Conservation (phyloP, 352 stramenopile species). For the Pseudoperonospora humuli region DNA sequence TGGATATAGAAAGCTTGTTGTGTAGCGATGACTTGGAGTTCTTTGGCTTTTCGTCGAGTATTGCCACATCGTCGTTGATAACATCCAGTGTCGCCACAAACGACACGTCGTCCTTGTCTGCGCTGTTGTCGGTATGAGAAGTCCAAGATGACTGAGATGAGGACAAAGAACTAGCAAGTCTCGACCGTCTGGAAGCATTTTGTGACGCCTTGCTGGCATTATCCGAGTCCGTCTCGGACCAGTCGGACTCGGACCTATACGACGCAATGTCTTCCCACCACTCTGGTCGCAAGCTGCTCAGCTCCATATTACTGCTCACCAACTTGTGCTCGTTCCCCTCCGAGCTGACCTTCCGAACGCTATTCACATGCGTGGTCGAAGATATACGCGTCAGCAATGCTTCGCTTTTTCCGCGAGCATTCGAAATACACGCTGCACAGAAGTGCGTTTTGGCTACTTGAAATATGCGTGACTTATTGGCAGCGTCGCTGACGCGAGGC, state of each 20-base stretch:
- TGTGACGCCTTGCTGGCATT: constrained; percentile 27
- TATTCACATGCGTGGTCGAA: constrained; percentile 6
- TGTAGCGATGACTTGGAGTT: constrained; percentile 13
- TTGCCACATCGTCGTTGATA: constrained; percentile 33
- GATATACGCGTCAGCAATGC: constrained; percentile 1
- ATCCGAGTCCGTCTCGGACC: constrained; percentile 39
- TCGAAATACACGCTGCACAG: constrained; percentile 46
- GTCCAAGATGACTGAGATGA: constrained; percentile 28
- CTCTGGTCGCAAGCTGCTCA: constrained; percentile 5
- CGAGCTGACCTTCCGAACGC: constrained; percentile 1
- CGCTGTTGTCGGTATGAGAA: constrained; percentile 12
- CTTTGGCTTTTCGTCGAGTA: constrained; percentile 26
- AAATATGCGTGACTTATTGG: constrained; percentile 33
- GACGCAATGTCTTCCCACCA: constrained; percentile 23
- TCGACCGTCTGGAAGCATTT: constrained; percentile 21
- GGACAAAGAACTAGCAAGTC: constrained; percentile 23
- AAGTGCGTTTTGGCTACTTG: constrained; percentile 53
- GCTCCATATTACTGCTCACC: constrained; percentile 4
- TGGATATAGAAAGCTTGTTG: constrained; percentile 19
- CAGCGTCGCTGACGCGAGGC: constrained; percentile 13
- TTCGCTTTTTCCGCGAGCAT: constrained; percentile 24
- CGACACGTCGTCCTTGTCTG: constrained; percentile 31
- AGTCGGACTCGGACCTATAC: constrained; percentile 28
- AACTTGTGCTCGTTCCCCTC: constrained; percentile 7
- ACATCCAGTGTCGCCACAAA: constrained; percentile 40